Conservation (phyloP, 352 stramenopile genomes). For the Globisporangium abappressorium region DNA sequence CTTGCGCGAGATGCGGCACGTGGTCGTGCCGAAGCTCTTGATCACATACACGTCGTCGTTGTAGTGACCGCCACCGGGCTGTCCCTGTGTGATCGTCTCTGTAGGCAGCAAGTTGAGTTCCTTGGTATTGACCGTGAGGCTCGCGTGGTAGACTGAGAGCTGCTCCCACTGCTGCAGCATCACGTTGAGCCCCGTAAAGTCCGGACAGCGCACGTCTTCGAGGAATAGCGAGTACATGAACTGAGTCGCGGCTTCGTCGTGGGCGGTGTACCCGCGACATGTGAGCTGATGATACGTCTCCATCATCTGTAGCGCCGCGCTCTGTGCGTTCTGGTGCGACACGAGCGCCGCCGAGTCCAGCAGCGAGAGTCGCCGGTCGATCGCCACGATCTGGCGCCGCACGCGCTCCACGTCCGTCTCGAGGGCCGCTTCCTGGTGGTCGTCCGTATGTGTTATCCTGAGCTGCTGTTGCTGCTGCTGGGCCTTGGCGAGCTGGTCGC, state of each 20-base stretch:
- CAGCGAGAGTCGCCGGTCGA: constrained; percentile 23
- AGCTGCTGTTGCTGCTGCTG: constrained; percentile 9
- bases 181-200: constrained; percentile 29
- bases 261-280: constrained; percentile 17
- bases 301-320: constrained; percentile 26
- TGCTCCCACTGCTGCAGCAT: constrained; percentile 50
- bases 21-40: constrained; percentile 29
- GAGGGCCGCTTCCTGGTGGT: background rate
- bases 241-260: constrained; percentile 6
- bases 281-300: constrained; percentile 36
- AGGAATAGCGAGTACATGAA: constrained; percentile 28
- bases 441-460: background rate
- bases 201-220: constrained; percentile 29
- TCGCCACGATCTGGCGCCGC: constrained; percentile 13
- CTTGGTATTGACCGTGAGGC: constrained; percentile 22
- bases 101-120: constrained; percentile 21
- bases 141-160: constrained; percentile 29
- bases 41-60: constrained; percentile 31
- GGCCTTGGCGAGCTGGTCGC: background rate
- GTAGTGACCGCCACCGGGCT: constrained; percentile 7
- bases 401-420: constrained; percentile 17
- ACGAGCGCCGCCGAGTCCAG: constrained; percentile 25
- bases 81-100: constrained; percentile 15
- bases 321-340: constrained; percentile 27
- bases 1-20: constrained; percentile 32